Conservation (phyloP, 805 yeast genomes). For the Starmerella potacharoeniae region DNA sequence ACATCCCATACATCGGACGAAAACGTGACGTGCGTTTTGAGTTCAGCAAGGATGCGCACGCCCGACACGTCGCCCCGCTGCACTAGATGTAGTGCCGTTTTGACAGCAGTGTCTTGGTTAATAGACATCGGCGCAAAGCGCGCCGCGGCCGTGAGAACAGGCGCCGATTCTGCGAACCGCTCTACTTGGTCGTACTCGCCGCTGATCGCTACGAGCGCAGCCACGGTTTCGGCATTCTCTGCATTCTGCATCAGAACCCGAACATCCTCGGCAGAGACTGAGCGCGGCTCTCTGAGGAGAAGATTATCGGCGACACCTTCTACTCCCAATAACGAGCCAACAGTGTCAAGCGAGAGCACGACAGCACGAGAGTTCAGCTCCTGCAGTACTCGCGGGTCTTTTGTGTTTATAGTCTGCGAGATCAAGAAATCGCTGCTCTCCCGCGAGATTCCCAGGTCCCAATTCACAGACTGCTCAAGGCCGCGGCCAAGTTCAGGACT, state of each 20-base stretch:
- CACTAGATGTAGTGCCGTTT: background rate
- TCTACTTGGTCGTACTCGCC: constrained; percentile 5
- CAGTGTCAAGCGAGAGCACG: constrained; percentile 6
- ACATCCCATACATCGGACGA: background rate
- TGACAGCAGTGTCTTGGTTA: constrained; percentile 2
- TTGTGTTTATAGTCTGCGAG: background rate
- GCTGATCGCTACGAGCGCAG: constrained; percentile 15
- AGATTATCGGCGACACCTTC: constrained; percentile 13
- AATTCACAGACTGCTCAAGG: constrained; percentile 9
- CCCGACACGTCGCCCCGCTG: constrained; percentile 1
- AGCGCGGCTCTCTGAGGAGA: background rate
- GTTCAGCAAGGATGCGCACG: background rate
- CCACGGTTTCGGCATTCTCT: constrained; percentile 3
- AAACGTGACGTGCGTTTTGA: background rate
- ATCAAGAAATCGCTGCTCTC: constrained; percentile 12
- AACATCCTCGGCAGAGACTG: constrained; percentile 1
- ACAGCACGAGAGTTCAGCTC: constrained; percentile 14
- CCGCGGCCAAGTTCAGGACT: constrained; percentile 7
- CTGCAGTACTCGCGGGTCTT: background rate
- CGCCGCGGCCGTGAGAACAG: constrained; percentile 17
- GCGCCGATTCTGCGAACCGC: constrained; percentile 6
- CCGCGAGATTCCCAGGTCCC: constrained; percentile 17
- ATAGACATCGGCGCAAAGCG: constrained; percentile 11
- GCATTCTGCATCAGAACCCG: constrained; percentile 1
- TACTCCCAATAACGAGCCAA: background rate